Evolutionary conservation across 139 green algal species (phyloP).

Genomic region (Choricystis sp.): DNA sequence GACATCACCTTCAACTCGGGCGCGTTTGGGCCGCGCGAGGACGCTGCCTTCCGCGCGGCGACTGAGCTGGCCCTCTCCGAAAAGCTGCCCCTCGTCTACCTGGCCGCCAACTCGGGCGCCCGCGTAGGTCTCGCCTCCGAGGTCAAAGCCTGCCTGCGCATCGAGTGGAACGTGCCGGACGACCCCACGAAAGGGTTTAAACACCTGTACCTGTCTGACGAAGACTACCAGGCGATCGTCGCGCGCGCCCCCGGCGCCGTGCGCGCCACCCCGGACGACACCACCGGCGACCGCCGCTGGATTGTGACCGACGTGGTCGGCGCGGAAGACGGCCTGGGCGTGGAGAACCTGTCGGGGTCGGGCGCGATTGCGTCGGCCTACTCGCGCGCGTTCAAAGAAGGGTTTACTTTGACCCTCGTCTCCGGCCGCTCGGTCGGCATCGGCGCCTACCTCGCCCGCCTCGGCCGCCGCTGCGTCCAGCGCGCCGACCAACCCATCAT

Average conservation of each 20-base stretch:
- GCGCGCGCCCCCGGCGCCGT: not conserved
- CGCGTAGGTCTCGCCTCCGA: constrained; percentile 83
- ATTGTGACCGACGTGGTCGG: constrained; percentile 79
- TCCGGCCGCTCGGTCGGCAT: constrained; percentile 90
- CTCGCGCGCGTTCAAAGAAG: constrained; percentile 52
- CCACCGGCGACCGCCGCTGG: constrained; percentile 25
- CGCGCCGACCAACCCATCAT: constrained; percentile 92
- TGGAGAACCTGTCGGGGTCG: constrained; percentile 92
- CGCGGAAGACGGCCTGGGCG: constrained; percentile 83
- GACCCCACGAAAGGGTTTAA: constrained; percentile 66
- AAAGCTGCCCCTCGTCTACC: constrained; percentile 79
- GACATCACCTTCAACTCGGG: constrained; percentile 87
- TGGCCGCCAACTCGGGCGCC: constrained; percentile 86
- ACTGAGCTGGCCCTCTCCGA: constrained; percentile 59
- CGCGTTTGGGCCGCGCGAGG: constrained; percentile 78
- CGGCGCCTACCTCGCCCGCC: constrained; percentile 89
- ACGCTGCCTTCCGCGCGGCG: constrained; percentile 75
- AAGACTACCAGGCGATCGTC: constrained; percentile 52
- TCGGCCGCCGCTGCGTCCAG: constrained; percentile 85
- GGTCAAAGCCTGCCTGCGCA: constrained; percentile 54
- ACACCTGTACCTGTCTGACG: constrained; percentile 81
- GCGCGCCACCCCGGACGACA: not conserved
- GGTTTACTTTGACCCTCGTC: constrained; percentile 88
- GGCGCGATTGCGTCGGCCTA: constrained; percentile 77
- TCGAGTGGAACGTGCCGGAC: constrained; percentile 52